Percentiles rank a stretch among this genome's conserved stretches.
phyloP scores from a whole-genome alignment of 257 asterid genomes.

The Avicennia marina region DNA sequence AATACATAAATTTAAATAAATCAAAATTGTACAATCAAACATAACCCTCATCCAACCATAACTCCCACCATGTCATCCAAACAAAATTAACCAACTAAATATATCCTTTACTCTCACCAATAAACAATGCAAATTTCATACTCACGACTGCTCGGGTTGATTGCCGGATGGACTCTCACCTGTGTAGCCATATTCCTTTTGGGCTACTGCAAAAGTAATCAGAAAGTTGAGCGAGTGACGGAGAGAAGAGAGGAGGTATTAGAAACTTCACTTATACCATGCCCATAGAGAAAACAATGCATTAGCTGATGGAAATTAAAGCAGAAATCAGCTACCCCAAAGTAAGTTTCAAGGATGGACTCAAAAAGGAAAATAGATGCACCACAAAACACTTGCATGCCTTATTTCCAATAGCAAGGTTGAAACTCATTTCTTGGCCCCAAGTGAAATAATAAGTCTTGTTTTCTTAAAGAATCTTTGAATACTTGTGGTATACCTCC shows the following conservation, averaged over 20 bases:
- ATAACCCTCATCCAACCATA: too few relatives aligned
- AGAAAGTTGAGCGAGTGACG: background rate
- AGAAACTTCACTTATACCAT: background rate
- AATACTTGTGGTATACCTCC: background rate
- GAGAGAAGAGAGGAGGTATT: background rate
- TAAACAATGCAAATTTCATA: too few relatives aligned
- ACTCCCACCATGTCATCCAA: too few relatives aligned
- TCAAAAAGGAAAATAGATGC: background rate
- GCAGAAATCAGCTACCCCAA: background rate
- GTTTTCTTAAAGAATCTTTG: too few relatives aligned
- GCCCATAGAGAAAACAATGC: conserved; percentile 7
- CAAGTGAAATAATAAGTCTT: background rate
- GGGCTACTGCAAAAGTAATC: background rate
- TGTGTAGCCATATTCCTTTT: background rate
- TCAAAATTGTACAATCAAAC: too few relatives aligned
- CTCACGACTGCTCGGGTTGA: too few relatives aligned
- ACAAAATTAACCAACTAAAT: too few relatives aligned
- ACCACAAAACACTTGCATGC: background rate
- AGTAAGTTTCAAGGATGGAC: conserved; percentile 26
- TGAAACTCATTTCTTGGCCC: too few relatives aligned
- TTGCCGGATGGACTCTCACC: too few relatives aligned
- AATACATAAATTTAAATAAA: too few relatives aligned
- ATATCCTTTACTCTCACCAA: too few relatives aligned
- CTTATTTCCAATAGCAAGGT: background rate
- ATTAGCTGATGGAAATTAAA: conserved; percentile 16